Conservation (phyloP, 495 filamentous ascomycete genomes). For the Oleoguttula mirabilis region DNA sequence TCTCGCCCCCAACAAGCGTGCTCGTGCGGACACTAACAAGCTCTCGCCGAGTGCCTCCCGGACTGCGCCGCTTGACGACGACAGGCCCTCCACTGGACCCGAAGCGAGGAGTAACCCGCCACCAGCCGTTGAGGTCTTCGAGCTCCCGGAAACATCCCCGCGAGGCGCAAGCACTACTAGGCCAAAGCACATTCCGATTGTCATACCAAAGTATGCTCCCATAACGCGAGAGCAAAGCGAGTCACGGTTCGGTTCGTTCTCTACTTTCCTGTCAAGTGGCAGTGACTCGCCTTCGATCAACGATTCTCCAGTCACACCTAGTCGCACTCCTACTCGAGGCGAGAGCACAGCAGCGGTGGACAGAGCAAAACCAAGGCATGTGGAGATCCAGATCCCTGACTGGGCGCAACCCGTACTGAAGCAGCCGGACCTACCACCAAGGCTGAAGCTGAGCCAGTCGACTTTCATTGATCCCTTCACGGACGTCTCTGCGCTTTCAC, state of each 20-base stretch:
- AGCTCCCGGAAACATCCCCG: conserved; percentile 14
- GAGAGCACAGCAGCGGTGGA: conserved; percentile 2
- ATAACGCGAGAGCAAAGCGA: conserved; percentile 20
- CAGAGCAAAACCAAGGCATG: conserved; percentile 25
- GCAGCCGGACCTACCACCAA: conserved; percentile 18
- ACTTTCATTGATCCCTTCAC: conserved; percentile 15
- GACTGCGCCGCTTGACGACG: not conserved
- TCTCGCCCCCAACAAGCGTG: conserved; percentile 10
- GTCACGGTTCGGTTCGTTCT: conserved; percentile 18
- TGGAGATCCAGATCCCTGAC: conserved; percentile 30
- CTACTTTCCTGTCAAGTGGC: conserved; percentile 20
- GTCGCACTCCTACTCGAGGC: not conserved
- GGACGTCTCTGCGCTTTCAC: conserved; percentile 9
- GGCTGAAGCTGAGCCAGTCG: conserved; percentile 10
- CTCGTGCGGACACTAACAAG: too few species aligned
- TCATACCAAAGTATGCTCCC: conserved; percentile 29
- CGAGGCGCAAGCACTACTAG: conserved; percentile 11
- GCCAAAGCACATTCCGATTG: conserved; percentile 34
- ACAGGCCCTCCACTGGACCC: not conserved
- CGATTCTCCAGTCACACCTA: not conserved
- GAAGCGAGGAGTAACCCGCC: not conserved
- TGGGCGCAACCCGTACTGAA: conserved; percentile 28
- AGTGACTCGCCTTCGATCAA: conserved; percentile 22
- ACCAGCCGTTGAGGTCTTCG: conserved; percentile 7
- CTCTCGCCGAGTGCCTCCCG: too few species aligned